These are phyloP conservation scores for Coemansia sp. DNA, from an alignment of 192 early-diverging fungal genomes.

Conservation along the genomic window DNA sequence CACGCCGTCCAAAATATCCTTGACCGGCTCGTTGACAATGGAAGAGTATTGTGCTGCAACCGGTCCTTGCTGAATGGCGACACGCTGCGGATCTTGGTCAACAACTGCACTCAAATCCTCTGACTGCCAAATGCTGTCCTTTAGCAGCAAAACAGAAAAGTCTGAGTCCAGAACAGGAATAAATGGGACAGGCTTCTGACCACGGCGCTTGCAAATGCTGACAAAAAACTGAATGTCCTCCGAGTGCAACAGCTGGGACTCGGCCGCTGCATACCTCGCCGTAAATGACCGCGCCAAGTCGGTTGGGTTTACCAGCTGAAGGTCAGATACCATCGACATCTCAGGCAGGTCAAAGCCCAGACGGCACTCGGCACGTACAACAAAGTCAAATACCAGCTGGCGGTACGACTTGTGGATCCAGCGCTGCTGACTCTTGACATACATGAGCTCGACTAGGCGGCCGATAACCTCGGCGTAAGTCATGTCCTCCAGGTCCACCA, in stretches of 20 bases:
- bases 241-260: constrained; percentile 6
- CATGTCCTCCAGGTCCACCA: constrained; percentile 87
- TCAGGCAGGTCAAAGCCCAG: constrained; percentile 40
- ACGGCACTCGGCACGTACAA: constrained; percentile 80
- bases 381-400: constrained; percentile 73
- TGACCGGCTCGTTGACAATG: constrained; percentile 78
- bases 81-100: constrained; percentile 79
- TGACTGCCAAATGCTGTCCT: constrained; percentile 86
- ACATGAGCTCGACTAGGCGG: constrained; percentile 80
- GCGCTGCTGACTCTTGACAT: constrained; percentile 62
- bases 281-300: constrained; percentile 17
- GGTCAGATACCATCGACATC: not conserved
- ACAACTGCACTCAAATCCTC: constrained; percentile 83
- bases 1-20: constrained; percentile 81
- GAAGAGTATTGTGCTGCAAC: constrained; percentile 73
- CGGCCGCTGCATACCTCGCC: constrained; percentile 3
- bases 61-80: constrained; percentile 86
- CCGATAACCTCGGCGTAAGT: constrained; percentile 82
- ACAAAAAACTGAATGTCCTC: constrained; percentile 42
- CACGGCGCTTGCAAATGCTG: constrained; percentile 53
- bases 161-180: constrained; percentile 82
- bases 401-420: constrained; percentile 78
- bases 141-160: constrained; percentile 88
- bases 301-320: not conserved
- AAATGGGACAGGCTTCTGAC: constrained; percentile 87